Percentiles rank a stretch among this genome's conserved stretches.
Conservation (phyloP, 1,284 basidiomycete species). For the Coniophora puteana region DNA sequence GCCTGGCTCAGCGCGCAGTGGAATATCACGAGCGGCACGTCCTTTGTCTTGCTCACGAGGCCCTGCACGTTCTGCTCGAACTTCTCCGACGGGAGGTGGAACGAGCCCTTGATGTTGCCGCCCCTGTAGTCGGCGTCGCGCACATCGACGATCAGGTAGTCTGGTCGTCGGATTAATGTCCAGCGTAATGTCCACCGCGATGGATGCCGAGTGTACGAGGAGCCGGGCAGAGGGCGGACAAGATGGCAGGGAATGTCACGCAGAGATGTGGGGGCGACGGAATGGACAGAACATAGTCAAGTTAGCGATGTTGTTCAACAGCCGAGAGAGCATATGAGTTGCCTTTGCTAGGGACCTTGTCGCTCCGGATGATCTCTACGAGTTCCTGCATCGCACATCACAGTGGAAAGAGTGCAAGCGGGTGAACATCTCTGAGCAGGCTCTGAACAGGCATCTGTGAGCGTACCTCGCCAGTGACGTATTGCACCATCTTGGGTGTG, state of each 20-base stretch:
- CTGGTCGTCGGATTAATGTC: conserved; percentile 19
- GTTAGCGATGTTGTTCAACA: too few species aligned
- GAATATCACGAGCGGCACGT: conserved; percentile 63
- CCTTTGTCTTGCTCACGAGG: conserved; percentile 58
- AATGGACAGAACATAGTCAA: too few species aligned
- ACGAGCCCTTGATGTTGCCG: conserved; percentile 66
- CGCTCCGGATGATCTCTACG: conserved; percentile 59
- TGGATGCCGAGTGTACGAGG: background rate
- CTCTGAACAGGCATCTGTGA: conserved; percentile 1
- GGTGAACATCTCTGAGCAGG: conserved; percentile 13
- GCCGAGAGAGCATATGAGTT: too few species aligned
- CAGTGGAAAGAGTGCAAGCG: too few species aligned
- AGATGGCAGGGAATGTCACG: background rate
- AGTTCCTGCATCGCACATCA: conserved; percentile 72
- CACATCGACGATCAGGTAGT: conserved; percentile 75
- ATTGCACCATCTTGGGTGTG: conserved; percentile 17
- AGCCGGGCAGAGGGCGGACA: background rate
- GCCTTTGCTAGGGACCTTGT: conserved; percentile 48
- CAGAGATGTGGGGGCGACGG: too few species aligned
- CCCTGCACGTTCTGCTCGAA: conserved; percentile 55
- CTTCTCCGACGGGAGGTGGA: conserved; percentile 56
- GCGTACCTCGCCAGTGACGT: conserved; percentile 22
- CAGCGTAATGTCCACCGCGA: background rate
- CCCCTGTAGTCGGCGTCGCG: conserved; percentile 73
- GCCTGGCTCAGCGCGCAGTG: conserved; percentile 75